Percentiles rank a stretch among this genome's conserved stretches.
These are phyloP conservation scores for Podospora appendiculata DNA, from an alignment of 495 filamentous ascomycete genomes.

Conservation along the genomic window DNA sequence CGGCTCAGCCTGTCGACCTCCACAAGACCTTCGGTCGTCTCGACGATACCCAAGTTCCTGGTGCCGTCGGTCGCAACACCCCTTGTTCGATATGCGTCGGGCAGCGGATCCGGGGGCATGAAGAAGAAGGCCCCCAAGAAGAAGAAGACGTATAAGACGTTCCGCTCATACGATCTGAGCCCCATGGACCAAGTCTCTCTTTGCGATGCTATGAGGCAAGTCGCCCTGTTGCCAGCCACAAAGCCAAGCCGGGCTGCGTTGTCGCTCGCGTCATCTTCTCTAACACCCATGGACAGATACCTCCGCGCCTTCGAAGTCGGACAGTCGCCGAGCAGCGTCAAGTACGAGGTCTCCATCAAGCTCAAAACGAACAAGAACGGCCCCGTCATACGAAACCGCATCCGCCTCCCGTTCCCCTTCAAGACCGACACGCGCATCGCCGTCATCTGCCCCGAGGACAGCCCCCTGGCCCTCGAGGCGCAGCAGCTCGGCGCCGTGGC, in stretches of 20 bases:
- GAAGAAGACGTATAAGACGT: constrained; percentile 59
- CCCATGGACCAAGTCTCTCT: constrained; percentile 65
- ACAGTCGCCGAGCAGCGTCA: constrained; percentile 55
- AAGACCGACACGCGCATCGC: constrained; percentile 77
- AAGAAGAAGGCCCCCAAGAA: constrained; percentile 42
- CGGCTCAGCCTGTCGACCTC: constrained; percentile 41
- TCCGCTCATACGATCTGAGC: constrained; percentile 49
- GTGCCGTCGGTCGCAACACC: constrained; percentile 26
- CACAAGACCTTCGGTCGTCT: constrained; percentile 20
- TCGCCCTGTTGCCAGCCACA: too few relatives aligned
- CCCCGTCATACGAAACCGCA: constrained; percentile 73
- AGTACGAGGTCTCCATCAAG: constrained; percentile 83
- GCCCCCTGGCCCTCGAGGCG: constrained; percentile 60
- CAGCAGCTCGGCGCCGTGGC: constrained; percentile 65
- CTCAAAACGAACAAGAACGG: constrained; percentile 75
- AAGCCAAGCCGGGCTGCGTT: too few relatives aligned
- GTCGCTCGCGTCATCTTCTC: not conserved
- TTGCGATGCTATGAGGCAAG: constrained; percentile 89
- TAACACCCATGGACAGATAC: constrained; percentile 48
- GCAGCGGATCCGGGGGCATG: constrained; percentile 14
- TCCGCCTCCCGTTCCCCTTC: constrained; percentile 83
- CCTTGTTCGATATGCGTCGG: constrained; percentile 32
- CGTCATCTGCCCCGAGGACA: constrained; percentile 78
- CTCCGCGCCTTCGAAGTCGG: constrained; percentile 90
- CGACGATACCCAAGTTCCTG: constrained; percentile 35